Conservation (phyloP, 2,329 filamentous ascomycete genomes). For the Penicillium vulpinum region DNA sequence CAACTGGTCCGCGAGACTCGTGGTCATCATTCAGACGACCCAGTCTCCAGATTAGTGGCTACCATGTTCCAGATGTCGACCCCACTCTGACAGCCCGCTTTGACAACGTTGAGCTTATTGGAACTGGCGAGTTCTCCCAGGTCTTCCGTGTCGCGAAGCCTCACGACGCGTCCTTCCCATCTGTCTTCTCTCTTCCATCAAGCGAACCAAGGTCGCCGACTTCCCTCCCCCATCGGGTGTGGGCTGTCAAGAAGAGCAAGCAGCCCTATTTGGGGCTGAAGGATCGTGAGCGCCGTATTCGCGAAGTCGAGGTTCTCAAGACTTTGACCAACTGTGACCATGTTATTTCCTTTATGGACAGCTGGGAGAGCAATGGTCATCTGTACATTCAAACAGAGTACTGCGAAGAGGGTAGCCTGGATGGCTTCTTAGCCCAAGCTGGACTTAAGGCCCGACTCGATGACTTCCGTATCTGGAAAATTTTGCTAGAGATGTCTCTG, state of each 20-base stretch:
- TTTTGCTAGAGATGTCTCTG: conserved; percentile 79
- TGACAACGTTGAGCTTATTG: conserved; percentile 74
- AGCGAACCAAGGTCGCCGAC: conserved; percentile 54
- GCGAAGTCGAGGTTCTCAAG: conserved; percentile 78
- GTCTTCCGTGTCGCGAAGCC: conserved; percentile 74
- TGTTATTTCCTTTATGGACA: conserved; percentile 77
- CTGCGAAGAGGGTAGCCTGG: conserved; percentile 89
- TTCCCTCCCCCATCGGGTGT: conserved; percentile 63
- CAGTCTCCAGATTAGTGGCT: conserved; percentile 68
- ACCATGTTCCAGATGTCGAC: conserved; percentile 73
- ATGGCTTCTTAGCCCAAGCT: conserved; percentile 78
- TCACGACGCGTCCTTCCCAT: conserved; percentile 37
- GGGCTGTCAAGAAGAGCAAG: conserved; percentile 91
- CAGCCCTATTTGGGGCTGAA: conserved; percentile 73
- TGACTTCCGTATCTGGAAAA: conserved; percentile 98
- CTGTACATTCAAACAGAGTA: conserved; percentile 98
- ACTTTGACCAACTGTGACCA: conserved; percentile 79
- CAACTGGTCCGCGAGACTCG: conserved; percentile 66
- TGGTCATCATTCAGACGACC: conserved; percentile 62
- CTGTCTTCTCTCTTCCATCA: conserved; percentile 49
- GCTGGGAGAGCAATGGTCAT: conserved; percentile 82
- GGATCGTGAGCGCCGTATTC: conserved; percentile 79
- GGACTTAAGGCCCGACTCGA: conserved; percentile 85
- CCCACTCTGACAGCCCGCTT: conserved; percentile 73
- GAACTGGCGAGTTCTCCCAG: conserved; percentile 88